A percentile compares a stretch with the other conserved stretches of the same genome.
phyloP scores from a whole-genome alignment of 495 filamentous ascomycete genomes.

The Tuber aestivum region DNA sequence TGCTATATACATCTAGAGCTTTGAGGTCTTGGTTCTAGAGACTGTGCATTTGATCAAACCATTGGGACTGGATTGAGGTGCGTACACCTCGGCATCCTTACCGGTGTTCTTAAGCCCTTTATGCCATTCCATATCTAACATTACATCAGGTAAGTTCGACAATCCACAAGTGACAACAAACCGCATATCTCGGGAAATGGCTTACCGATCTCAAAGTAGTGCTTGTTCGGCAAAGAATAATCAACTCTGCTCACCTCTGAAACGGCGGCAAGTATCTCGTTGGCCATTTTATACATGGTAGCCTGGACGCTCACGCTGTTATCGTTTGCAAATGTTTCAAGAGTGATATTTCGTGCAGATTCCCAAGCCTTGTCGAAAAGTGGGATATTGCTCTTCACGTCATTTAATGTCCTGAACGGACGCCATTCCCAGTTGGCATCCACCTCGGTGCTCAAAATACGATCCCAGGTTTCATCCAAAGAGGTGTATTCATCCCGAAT shows the following conservation, averaged over 20 bases:
- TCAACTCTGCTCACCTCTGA: slow-evolving; percentile 66
- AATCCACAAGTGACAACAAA: not conserved
- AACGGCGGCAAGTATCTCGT: slow-evolving; percentile 72
- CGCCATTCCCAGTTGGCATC: slow-evolving; percentile 81
- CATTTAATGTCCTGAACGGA: slow-evolving; percentile 58
- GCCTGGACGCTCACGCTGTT: slow-evolving; percentile 87
- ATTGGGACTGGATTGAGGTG: slow-evolving; percentile 85
- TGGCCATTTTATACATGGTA: slow-evolving; percentile 98
- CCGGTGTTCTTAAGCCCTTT: slow-evolving; percentile 95
- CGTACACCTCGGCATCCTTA: slow-evolving; percentile 92
- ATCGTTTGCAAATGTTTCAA: slow-evolving; percentile 89
- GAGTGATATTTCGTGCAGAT: slow-evolving; percentile 68
- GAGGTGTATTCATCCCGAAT: slow-evolving; percentile 88
- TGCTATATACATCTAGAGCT: slow-evolving; percentile 18
- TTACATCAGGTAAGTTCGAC: slow-evolving; percentile 14
- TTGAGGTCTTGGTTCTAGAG: slow-evolving; percentile 49
- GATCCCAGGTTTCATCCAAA: slow-evolving; percentile 83
- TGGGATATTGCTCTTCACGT: slow-evolving; percentile 57
- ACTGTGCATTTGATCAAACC: slow-evolving; percentile 96
- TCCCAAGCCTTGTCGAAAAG: slow-evolving; percentile 75
- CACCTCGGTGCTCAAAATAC: slow-evolving; percentile 89
- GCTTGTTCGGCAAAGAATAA: slow-evolving; percentile 91
- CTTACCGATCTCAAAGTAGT: slow-evolving; percentile 96
- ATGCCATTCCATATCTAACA: slow-evolving; percentile 85
- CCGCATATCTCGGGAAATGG: slow-evolving; percentile 17